Evolutionary conservation across 1,139 yeast genomes (phyloP), one percentile per base, ranked within the genome.

Genomic region (Pichia kudriavzevii): DNA sequence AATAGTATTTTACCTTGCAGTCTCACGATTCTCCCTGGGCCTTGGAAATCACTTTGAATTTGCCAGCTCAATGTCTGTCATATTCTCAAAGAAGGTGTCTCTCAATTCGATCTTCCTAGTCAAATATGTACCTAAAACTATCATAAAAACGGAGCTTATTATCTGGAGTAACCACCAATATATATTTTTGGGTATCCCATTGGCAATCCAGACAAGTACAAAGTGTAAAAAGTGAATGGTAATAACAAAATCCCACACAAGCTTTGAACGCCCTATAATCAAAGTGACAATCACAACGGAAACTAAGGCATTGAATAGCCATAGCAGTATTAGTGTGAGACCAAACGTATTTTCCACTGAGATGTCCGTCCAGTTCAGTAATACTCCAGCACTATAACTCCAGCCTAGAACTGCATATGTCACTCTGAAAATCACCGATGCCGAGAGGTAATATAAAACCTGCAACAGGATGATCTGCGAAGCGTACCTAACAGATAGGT

Each of bases 231-330:
- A 76, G 57, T 91, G 96, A 12, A 91, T 63, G 0, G 98, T 88
- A 22, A 91, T 55, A 10, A 95, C 95, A 62, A 88, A 91, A 58
- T 91, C 98, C 82, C 95, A 81, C 0, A 96, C 97, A 39, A 91
- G 63, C 57, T 88, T 91, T 27, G 94, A 81, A 41, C 97, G 66
- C 0, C 97, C 96, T 13, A 91, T 95, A 16, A 88, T 78, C 4
- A 87, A 61, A 1, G 95, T 84, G 52, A 91, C 77, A 50, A 85
- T 85, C 13, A 84, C 59, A 2, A 87, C 95, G 51, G 88, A 79
- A 14, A 79, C 56, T 35, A 81, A 64, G 1, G 95, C 69, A 55
- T 83, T 94, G 38, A 84, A 60, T 11, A 88, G 64, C 96, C 96
- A 88, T 42, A 87, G 59, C 11, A 71, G 59, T 31, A 79, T 72